phyloP scores from a whole-genome alignment of 2,329 filamentous ascomycete species.

The Mycosphaerelloides madeirae region DNA sequence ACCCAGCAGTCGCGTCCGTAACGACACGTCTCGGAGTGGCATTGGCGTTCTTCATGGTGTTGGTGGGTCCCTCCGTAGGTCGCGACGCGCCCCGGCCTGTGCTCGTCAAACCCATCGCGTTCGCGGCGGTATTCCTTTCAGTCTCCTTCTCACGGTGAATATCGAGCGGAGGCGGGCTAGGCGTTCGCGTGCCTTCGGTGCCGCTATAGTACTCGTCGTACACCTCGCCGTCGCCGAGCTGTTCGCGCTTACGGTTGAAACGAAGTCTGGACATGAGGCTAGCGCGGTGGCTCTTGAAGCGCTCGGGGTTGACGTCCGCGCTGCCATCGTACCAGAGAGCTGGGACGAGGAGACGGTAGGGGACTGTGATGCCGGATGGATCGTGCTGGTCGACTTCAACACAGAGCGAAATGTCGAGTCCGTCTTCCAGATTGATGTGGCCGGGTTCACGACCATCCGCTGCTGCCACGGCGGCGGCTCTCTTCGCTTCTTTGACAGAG shows the following conservation, averaged over 20 bases:
- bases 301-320: constrained; percentile 25
- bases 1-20: constrained; percentile 1
- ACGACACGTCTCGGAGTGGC: constrained; percentile 4
- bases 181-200: constrained; percentile 12
- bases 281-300: constrained; percentile 15
- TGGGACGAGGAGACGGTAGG: constrained; percentile 83
- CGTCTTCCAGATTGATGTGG: constrained; percentile 70
- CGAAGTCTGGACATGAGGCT: constrained; percentile 21
- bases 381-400: constrained; percentile 83
- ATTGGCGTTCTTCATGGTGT: not conserved
- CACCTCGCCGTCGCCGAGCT: constrained; percentile 8
- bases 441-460: constrained; percentile 50
- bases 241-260: constrained; percentile 15
- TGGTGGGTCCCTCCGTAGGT: not conserved
- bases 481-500: constrained; percentile 36
- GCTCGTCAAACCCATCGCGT: constrained; percentile 14
- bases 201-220: constrained; percentile 15
- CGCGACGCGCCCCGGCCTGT: constrained; percentile 14
- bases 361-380: constrained; percentile 79
- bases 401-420: constrained; percentile 81
- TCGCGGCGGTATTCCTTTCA: constrained; percentile 12
- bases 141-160: constrained; percentile 10
- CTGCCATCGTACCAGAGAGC: constrained; percentile 52
- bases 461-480: constrained; percentile 42
- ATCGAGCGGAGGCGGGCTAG: constrained; percentile 4